Conservation (phyloP, 1,284 basidiomycete genomes). For the Ceratobasidium sp. region DNA sequence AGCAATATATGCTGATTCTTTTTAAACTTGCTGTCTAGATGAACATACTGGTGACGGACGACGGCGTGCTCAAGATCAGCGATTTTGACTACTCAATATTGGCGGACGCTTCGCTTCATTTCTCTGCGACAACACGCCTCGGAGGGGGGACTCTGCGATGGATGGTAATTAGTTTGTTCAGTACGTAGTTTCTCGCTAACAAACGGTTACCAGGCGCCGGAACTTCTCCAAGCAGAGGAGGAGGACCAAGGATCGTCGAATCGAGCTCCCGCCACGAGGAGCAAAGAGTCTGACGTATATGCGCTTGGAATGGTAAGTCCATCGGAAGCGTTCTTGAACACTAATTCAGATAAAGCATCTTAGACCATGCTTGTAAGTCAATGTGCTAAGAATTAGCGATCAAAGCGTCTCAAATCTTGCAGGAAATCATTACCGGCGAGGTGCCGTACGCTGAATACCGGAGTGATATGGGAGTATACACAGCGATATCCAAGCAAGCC, state of each 20-base stretch:
- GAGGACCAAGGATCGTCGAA: not conserved
- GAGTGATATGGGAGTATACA: too few species aligned
- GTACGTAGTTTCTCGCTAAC: not conserved
- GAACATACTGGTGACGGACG: not conserved
- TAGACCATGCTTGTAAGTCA: too few species aligned
- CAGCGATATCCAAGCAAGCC: too few species aligned
- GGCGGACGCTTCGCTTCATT: not conserved
- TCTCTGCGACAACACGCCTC: not conserved
- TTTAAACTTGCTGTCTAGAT: not conserved
- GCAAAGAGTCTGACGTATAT: not conserved
- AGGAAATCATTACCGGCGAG: too few species aligned
- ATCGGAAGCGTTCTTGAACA: too few species aligned
- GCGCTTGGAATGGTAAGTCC: slow-evolving; percentile 11
- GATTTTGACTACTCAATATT: slow-evolving; percentile 2
- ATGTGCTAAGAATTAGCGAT: too few species aligned
- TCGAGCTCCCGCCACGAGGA: not conserved
- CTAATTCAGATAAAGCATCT: too few species aligned
- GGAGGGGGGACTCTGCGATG: not conserved
- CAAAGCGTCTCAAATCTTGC: too few species aligned
- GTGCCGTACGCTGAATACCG: too few species aligned
- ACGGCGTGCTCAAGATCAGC: not conserved
- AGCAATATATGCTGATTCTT: not conserved
- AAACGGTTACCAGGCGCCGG: not conserved
- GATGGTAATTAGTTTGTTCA: not conserved
- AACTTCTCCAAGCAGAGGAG: not conserved